phyloP scores from a whole-genome alignment of 164 flowering plant genomes.

The Brasenia schreberi region DNA sequence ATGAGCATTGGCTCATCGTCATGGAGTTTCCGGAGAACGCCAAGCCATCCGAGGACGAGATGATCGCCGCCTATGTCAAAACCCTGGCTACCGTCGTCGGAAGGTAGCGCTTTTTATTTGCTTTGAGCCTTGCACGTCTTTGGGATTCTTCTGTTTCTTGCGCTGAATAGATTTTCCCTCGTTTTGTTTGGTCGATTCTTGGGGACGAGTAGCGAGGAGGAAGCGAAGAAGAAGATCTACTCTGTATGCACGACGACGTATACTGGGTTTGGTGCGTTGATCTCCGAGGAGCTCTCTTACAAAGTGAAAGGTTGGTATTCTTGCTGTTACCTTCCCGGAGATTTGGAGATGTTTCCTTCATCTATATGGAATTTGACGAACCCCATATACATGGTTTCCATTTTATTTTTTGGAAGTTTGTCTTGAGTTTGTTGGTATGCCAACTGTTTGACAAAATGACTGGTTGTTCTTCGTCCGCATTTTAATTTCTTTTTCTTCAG shows the following conservation, averaged over 20 bases:
- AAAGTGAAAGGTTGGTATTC: constrained; percentile 70
- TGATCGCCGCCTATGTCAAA: constrained; percentile 63
- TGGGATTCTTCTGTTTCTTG: background rate
- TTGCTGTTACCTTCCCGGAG: too few relatives aligned
- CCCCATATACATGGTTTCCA: too few relatives aligned
- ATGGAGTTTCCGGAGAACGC: constrained; percentile 71
- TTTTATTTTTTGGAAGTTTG: too few relatives aligned
- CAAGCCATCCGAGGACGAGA: constrained; percentile 71
- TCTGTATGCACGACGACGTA: constrained; percentile 80
- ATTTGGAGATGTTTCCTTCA: too few relatives aligned
- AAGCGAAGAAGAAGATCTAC: constrained; percentile 93
- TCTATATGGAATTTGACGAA: too few relatives aligned
- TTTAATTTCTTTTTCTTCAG: background rate
- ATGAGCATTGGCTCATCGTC: constrained; percentile 86
- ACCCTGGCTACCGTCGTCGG: constrained; percentile 74
- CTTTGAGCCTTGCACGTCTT: background rate
- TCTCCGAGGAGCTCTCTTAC: constrained; percentile 78
- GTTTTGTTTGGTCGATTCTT: constrained; percentile 1
- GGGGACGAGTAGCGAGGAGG: constrained; percentile 56
- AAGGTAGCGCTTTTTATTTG: constrained; percentile 23
- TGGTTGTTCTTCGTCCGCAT: background rate
- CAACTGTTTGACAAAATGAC: too few relatives aligned
- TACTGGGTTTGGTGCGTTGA: constrained; percentile 88
- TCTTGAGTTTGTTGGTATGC: too few relatives aligned
- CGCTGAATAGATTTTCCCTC: background rate